phyloP scores from a whole-genome alignment of 192 early-diverging fungal genomes.

The Backusella tarrabulga region DNA sequence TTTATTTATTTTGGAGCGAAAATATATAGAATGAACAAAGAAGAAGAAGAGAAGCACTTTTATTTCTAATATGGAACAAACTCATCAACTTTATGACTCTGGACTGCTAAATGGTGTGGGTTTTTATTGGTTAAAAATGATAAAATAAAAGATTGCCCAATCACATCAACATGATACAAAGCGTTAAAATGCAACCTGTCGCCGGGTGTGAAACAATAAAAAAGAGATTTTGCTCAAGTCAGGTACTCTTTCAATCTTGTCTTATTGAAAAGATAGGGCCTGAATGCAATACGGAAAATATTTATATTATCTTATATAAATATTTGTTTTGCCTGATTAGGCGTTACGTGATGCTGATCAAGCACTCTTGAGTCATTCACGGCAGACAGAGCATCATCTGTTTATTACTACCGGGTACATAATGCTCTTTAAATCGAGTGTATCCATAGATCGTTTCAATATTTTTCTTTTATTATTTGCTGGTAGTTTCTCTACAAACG shows the following conservation, averaged over 20 bases:
- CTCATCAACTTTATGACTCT: neutral
- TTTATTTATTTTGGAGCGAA: neutral
- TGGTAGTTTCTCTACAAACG: too few relatives aligned
- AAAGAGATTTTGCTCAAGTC: too few relatives aligned
- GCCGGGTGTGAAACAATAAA: neutral
- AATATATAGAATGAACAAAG: neutral
- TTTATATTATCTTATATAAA: neutral
- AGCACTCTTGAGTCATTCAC: neutral
- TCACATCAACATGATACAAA: neutral
- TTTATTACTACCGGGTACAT: neutral
- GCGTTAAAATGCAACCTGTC: neutral
- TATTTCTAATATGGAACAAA: neutral
- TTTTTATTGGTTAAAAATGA: conserved; percentile 13
- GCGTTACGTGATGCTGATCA: neutral
- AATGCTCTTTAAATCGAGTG: too few relatives aligned
- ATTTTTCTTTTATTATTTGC: neutral
- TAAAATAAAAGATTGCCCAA: conserved; percentile 7
- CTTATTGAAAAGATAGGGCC: too few relatives aligned
- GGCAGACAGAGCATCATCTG: neutral
- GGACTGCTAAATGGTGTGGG: neutral
- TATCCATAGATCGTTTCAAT: too few relatives aligned
- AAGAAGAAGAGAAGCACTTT: neutral
- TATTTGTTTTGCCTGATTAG: neutral
- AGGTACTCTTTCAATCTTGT: too few relatives aligned
- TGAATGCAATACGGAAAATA: too few relatives aligned